Percentiles rank a stretch among this genome's conserved stretches.
These are phyloP conservation scores for Geosmithia putterillii DNA, from an alignment of 2,329 filamentous ascomycete genomes.

Conservation along the genomic window DNA sequence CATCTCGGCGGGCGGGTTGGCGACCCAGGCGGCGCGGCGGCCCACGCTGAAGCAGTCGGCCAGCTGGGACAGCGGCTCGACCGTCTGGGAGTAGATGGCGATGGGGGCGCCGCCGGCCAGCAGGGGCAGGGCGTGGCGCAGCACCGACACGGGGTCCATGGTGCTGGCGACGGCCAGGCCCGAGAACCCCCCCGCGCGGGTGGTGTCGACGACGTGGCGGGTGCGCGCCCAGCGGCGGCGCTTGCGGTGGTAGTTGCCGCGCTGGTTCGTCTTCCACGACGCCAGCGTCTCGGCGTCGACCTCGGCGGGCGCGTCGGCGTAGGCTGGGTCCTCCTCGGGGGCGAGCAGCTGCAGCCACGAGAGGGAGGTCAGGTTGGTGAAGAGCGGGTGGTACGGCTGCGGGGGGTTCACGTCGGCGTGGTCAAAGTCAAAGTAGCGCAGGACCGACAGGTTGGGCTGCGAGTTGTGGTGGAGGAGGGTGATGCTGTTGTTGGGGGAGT, in stretches of 20 bases:
- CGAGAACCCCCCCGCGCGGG: constrained; percentile 65
- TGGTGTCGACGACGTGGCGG: constrained; percentile 60
- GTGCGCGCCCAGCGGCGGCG: constrained; percentile 68
- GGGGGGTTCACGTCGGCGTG: constrained; percentile 46
- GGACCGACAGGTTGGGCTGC: constrained; percentile 75
- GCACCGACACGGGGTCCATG: constrained; percentile 69
- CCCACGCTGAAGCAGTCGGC: constrained; percentile 77
- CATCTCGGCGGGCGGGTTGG: constrained; percentile 33
- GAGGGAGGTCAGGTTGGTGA: constrained; percentile 67
- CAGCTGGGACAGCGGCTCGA: constrained; percentile 67
- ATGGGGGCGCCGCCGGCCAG: constrained; percentile 74
- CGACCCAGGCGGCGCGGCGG: constrained; percentile 63
- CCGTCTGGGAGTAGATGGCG: constrained; percentile 69
- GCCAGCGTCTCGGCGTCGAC: constrained; percentile 49
- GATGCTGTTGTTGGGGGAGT: constrained; percentile 59
- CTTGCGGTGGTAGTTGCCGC: constrained; percentile 82
- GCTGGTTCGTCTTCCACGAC: constrained; percentile 67
- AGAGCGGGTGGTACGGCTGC: constrained; percentile 61
- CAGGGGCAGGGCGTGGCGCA: constrained; percentile 66
- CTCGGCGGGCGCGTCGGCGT: constrained; percentile 50
- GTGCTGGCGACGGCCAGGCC: constrained; percentile 71
- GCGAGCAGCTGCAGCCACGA: constrained; percentile 87
- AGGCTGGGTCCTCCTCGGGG: constrained; percentile 63
- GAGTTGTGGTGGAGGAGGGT: constrained; percentile 72
- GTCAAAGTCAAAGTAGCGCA: constrained; percentile 87